These are phyloP conservation scores for Penicillium chermesinum DNA, from an alignment of 495 filamentous ascomycete species.

Conservation along the genomic window DNA sequence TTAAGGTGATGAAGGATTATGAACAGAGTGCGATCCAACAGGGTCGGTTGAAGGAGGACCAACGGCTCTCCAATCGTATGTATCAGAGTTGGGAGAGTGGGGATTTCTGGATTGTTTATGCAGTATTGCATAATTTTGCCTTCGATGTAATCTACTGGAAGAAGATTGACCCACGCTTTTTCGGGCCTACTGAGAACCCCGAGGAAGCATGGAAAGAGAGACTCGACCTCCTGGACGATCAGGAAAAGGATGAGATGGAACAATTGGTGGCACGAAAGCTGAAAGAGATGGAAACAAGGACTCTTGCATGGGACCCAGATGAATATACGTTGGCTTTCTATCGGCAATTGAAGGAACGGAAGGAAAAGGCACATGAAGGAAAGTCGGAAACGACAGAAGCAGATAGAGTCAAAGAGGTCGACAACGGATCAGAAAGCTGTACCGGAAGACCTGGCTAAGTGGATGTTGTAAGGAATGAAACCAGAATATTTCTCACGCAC, in stretches of 20 bases:
- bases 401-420: background rate
- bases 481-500: too few species aligned
- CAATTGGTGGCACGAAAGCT: background rate
- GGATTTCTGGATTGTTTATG: slow-evolving; percentile 16
- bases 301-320: slow-evolving; percentile 2
- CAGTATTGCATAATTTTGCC: slow-evolving; percentile 9
- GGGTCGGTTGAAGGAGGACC: background rate
- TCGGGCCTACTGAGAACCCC: slow-evolving; percentile 4
- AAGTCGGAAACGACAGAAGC: background rate
- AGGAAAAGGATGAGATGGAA: slow-evolving; percentile 10
- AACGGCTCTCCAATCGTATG: slow-evolving; percentile 15
- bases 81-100: slow-evolving; percentile 13
- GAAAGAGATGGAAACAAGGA: background rate
- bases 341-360: background rate
- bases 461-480: too few species aligned
- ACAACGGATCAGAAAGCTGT: background rate
- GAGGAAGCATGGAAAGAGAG: slow-evolving; percentile 14
- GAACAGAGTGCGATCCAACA: background rate
- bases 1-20: slow-evolving; percentile 1
- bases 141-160: slow-evolving; percentile 12
- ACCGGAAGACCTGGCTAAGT: too few species aligned
- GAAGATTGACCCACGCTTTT: slow-evolving; percentile 14
- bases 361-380: background rate
- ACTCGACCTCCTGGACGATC: slow-evolving; percentile 5
- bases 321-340: background rate